Evolutionary conservation across 331 rosid species (phyloP).

Genomic region (Acacia concinna): DNA sequence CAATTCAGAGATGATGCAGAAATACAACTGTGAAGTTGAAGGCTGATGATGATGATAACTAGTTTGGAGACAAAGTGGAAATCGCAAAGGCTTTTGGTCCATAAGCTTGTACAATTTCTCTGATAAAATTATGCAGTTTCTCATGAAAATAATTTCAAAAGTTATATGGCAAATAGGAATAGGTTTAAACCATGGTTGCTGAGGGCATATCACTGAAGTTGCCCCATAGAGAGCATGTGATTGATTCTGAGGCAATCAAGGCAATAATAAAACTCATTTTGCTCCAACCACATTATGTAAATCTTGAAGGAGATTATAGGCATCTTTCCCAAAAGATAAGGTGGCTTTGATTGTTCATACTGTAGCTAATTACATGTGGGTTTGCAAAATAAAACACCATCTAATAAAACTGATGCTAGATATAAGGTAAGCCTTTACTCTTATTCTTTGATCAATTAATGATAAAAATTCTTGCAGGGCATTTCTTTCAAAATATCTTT

Average conservation of each 20-base stretch:
- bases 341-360: neutral
- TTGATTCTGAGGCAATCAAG: neutral
- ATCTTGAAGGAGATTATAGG: neutral
- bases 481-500: neutral
- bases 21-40: too few species aligned
- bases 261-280: neutral
- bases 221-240: neutral
- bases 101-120: too few species aligned
- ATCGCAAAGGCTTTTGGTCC: too few species aligned
- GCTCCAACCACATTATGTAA: neutral
- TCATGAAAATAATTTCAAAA: too few species aligned
- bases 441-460: neutral
- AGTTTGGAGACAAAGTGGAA: too few species aligned
- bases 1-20: too few species aligned
- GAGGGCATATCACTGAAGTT: neutral
- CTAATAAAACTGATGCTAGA: constrained; percentile 40
- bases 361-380: constrained; percentile 4
- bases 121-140: too few species aligned
- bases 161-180: too few species aligned
- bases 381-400: constrained; percentile 21
- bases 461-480: neutral
- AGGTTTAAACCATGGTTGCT: neutral
- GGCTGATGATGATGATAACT: too few species aligned
- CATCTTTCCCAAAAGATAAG: neutral
- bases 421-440: constrained; percentile 27